Conservation (phyloP, 2,329 filamentous ascomycete species). For the Trichoderma koningii region DNA sequence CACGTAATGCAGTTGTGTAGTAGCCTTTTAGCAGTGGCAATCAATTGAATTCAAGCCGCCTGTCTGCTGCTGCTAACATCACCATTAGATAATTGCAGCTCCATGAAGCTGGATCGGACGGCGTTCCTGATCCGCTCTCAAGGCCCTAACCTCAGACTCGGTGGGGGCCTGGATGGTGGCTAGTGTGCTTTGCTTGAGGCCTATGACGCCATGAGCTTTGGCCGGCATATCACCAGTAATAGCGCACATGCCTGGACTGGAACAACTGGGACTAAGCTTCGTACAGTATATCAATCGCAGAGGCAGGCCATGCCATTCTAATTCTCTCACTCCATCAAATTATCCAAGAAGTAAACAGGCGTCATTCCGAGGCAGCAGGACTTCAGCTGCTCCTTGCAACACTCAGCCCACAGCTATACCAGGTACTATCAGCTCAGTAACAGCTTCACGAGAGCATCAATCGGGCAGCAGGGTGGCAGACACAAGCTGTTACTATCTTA, state of each 20-base stretch:
- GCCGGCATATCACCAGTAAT: slow-evolving; percentile 3
- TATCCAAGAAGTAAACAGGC: neutral
- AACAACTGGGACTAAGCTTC: neutral
- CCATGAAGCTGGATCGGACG: neutral
- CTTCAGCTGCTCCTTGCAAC: neutral
- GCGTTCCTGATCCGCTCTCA: slow-evolving; percentile 9
- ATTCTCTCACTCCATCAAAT: slow-evolving; percentile 9
- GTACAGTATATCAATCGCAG: slow-evolving; percentile 21
- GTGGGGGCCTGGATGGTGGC: slow-evolving; percentile 5
- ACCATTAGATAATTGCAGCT: no score
- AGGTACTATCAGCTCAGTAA: no score
- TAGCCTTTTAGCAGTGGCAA: no score
- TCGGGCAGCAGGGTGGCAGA: neutral
- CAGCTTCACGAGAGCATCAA: neutral
- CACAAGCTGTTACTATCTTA: neutral
- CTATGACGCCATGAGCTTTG: slow-evolving; percentile 23
- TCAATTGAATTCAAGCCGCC: no score
- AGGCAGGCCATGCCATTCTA: neutral
- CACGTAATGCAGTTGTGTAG: no score
- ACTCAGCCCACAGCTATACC: neutral
- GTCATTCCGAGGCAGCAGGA: neutral
- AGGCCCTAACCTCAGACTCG: neutral
- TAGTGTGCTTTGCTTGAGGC: neutral
- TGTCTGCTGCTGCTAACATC: no score
- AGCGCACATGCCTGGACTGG: neutral